Conservation (phyloP, 2,329 filamentous ascomycete genomes). For the Laburnicola sp. region DNA sequence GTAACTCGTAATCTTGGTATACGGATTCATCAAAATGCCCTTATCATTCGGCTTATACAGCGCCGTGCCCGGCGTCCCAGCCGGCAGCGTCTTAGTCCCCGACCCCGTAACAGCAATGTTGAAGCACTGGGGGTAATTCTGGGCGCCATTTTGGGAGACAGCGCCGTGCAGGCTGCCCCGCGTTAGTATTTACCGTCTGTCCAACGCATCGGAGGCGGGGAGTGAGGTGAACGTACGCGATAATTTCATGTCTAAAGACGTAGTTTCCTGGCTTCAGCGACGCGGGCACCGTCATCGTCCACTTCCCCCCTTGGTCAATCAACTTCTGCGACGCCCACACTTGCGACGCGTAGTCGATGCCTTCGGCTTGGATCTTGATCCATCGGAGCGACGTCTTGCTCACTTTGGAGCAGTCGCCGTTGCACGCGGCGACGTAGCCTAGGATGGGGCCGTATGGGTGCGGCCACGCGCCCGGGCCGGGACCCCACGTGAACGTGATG, state of each 20-base stretch:
- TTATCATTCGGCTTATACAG: conserved; percentile 45
- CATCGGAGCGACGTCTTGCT: conserved; percentile 23
- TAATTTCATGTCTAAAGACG: conserved; percentile 55
- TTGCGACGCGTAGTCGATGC: conserved; percentile 3
- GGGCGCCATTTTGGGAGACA: conserved; percentile 47
- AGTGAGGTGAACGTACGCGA: background rate
- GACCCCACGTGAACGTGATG: background rate
- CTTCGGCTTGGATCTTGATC: conserved; percentile 26
- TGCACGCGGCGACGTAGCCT: conserved; percentile 31
- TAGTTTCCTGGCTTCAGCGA: conserved; percentile 46
- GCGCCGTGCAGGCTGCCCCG: conserved; percentile 46
- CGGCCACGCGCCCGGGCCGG: conserved; percentile 1
- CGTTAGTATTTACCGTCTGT: no score
- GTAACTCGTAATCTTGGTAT: conserved; percentile 33
- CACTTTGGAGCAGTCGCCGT: conserved; percentile 21
- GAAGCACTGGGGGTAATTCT: conserved; percentile 55
- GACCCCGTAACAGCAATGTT: conserved; percentile 51
- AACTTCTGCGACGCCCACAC: conserved; percentile 9
- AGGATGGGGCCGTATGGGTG: conserved; percentile 25
- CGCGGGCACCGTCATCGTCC: conserved; percentile 7
- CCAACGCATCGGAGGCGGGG: no score
- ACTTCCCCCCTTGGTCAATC: conserved; percentile 2
- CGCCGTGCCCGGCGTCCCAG: conserved; percentile 53
- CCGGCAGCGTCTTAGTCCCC: conserved; percentile 42
- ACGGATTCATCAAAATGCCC: conserved; percentile 44